Evolutionary conservation across 139 green algal genomes (phyloP).

Genomic region (Mychonastes homosphaera): DNA sequence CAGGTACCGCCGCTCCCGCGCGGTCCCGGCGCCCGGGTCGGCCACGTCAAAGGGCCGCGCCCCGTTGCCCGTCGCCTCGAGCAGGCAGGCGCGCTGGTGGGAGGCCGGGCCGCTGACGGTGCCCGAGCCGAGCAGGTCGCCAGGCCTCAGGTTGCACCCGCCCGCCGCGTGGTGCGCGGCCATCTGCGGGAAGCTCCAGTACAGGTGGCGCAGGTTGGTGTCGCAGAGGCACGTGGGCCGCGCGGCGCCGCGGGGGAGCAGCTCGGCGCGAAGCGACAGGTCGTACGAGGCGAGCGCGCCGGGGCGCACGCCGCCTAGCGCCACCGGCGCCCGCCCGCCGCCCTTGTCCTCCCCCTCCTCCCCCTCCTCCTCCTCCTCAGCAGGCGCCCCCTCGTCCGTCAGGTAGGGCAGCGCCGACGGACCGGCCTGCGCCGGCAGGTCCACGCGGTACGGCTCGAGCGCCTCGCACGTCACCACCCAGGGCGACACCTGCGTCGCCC

Average conservation of each 20-base stretch:
- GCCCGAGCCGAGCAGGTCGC: conserved; percentile 71
- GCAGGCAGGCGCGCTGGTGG: conserved; percentile 38
- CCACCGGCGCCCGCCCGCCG: no score
- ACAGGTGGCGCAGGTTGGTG: conserved; percentile 69
- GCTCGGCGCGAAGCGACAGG: conserved; percentile 54
- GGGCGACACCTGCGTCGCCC: conserved; percentile 68
- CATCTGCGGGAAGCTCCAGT: conserved; percentile 87
- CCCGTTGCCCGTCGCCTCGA: conserved; percentile 54
- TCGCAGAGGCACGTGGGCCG: conserved; percentile 21
- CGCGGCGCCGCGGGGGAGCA: conserved; percentile 25
- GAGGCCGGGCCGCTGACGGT: conserved; percentile 62
- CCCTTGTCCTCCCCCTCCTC: neutral
- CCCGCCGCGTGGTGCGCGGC: conserved; percentile 81
- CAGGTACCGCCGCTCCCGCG: conserved; percentile 46
- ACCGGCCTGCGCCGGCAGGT: conserved; percentile 42
- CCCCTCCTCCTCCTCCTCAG: neutral
- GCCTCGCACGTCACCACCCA: conserved; percentile 89
- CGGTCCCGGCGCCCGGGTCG: neutral
- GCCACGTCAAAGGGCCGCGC: conserved; percentile 26
- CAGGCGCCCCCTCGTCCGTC: no score
- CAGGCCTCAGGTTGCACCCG: conserved; percentile 78
- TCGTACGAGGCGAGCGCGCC: conserved; percentile 35
- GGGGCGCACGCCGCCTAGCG: neutral
- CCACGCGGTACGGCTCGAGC: conserved; percentile 63
- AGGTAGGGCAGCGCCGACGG: conserved; percentile 71